phyloP scores from a whole-genome alignment of 805 yeast genomes.

The Suhomyces kilbournensis region DNA sequence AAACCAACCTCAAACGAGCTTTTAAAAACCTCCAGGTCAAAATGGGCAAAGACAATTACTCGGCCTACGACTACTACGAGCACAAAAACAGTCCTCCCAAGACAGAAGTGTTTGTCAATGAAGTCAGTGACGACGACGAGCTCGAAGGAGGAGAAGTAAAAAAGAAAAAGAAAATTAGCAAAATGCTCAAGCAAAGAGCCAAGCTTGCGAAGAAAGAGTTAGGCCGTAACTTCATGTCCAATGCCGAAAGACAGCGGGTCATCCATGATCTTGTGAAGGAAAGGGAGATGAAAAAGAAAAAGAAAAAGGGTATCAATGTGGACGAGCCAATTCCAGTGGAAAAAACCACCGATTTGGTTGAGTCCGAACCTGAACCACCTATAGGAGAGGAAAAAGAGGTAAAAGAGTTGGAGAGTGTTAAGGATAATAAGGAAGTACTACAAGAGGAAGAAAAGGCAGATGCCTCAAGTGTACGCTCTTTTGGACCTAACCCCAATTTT shows the following conservation, averaged over 20 bases:
- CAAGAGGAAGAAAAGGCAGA: background rate
- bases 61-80: conserved; percentile 35
- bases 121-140: conserved; percentile 15
- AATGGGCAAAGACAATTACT: conserved; percentile 30
- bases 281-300: conserved; percentile 4
- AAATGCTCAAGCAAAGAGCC: conserved; percentile 15
- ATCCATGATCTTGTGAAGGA: conserved; percentile 2
- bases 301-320: conserved; percentile 4
- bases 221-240: conserved; percentile 12
- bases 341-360: background rate
- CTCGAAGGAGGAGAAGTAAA: conserved; percentile 2
- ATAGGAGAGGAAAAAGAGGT: background rate
- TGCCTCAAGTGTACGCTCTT: background rate
- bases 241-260: conserved; percentile 8
- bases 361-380: background rate
- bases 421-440: conserved; percentile 4
- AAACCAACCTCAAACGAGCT: conserved; percentile 17
- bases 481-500: conserved; percentile 19
- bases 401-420: background rate
- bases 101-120: conserved; percentile 19
- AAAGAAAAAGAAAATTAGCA: conserved; percentile 11
- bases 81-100: conserved; percentile 14
- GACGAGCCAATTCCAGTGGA: background rate
- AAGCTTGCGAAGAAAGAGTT: conserved; percentile 23
- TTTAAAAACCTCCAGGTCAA: conserved; percentile 27